Conservation (phyloP, 2,329 filamentous ascomycete species). For the Diplocarpon mali region DNA sequence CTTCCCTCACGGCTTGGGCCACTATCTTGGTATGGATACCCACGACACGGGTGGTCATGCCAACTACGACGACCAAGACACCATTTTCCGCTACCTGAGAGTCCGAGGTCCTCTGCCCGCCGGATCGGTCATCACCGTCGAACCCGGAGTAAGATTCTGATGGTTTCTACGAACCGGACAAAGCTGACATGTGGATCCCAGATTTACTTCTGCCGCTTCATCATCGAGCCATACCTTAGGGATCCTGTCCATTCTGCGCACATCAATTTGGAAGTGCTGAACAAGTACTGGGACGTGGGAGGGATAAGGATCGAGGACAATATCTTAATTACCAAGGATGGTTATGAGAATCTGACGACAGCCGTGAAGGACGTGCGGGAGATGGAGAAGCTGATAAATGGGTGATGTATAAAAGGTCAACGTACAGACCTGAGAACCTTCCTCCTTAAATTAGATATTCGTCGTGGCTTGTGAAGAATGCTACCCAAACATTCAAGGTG, state of each 20-base stretch:
- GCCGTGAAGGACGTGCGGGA: slow-evolving; percentile 57
- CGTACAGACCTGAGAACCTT: too few relatives aligned
- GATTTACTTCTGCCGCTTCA: slow-evolving; percentile 87
- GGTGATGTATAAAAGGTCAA: neutral
- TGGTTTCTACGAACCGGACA: neutral
- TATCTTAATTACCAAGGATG: slow-evolving; percentile 57
- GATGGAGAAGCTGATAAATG: slow-evolving; percentile 36
- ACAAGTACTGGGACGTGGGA: slow-evolving; percentile 73
- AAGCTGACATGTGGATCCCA: slow-evolving; percentile 20
- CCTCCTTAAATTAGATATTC: too few relatives aligned
- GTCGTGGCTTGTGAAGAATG: too few relatives aligned
- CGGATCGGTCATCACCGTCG: slow-evolving; percentile 82
- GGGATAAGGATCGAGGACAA: slow-evolving; percentile 65
- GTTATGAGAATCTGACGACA: slow-evolving; percentile 62
- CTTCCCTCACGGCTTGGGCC: slow-evolving; percentile 82
- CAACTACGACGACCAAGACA: slow-evolving; percentile 68
- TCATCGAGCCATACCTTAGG: slow-evolving; percentile 68
- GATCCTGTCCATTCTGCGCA: slow-evolving; percentile 63
- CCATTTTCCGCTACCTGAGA: slow-evolving; percentile 78
- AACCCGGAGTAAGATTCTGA: slow-evolving; percentile 60
- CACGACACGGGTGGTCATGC: slow-evolving; percentile 76
- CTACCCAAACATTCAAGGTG: too few relatives aligned
- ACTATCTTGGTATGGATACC: slow-evolving; percentile 87
- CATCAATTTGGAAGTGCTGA: slow-evolving; percentile 62
- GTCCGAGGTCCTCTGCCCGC: slow-evolving; percentile 65